Conservation (phyloP, 305 asterid species). For the Salvia sclarea region DNA sequence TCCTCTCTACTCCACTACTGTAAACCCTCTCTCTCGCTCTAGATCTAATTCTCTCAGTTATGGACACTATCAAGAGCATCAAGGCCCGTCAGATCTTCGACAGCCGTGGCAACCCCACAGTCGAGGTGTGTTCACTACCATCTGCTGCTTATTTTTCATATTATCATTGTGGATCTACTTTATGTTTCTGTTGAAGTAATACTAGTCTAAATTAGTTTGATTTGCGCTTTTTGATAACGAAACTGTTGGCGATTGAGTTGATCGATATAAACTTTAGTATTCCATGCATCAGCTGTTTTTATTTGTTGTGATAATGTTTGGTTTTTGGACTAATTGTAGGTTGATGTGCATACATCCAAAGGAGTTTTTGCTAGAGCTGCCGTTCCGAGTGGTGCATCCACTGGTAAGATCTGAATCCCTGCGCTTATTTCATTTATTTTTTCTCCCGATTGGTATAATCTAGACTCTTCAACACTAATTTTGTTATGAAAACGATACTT, state of each 20-base stretch:
- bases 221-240: not conserved
- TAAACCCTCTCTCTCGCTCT: constrained; percentile 11
- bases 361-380: constrained; percentile 75
- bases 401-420: constrained; percentile 54
- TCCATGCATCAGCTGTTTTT: not conserved
- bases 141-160: not conserved
- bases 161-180: constrained; percentile 8
- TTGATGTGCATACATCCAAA: constrained; percentile 58
- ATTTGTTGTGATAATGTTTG: not conserved
- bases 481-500: not conserved
- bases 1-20: not conserved
- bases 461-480: not conserved
- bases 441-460: not conserved
- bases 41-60: constrained; percentile 32
- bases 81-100: constrained; percentile 94
- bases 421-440: not conserved
- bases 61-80: constrained; percentile 53
- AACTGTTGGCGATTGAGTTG: not conserved
- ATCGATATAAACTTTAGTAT: constrained; percentile 3
- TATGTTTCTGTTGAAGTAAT: not conserved
- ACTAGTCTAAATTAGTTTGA: not conserved
- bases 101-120: constrained; percentile 94
- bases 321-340: constrained; percentile 39
- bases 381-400: constrained; percentile 93
- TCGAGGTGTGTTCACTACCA: constrained; percentile 56